Evolutionary conservation across 2,329 filamentous ascomycete genomes (phyloP).

Genomic region (Paramyrothecium sp.): DNA sequence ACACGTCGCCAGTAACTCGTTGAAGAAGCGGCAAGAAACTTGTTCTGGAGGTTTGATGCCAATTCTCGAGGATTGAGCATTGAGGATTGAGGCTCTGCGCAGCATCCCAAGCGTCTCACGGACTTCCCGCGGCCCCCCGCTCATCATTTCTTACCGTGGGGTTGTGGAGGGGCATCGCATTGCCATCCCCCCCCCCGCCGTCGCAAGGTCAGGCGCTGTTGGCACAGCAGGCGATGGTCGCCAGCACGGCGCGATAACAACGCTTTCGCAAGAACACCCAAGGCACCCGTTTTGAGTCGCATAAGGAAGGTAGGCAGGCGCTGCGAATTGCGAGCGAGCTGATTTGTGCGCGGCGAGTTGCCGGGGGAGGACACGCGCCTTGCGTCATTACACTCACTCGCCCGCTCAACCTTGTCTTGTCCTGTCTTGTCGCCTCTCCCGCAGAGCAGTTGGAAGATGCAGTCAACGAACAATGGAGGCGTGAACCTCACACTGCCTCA

Average conservation of each 20-base stretch:
- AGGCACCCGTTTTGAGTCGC: not conserved
- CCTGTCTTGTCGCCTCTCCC: too few relatives aligned
- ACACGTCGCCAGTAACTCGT: too few relatives aligned
- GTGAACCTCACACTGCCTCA: conserved; percentile 54
- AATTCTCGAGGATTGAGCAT: too few relatives aligned
- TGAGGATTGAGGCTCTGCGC: too few relatives aligned
- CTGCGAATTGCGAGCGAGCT: too few relatives aligned
- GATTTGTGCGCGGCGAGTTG: too few relatives aligned
- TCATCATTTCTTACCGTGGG: not conserved
- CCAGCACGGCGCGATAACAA: not conserved
- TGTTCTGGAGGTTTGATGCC: too few relatives aligned
- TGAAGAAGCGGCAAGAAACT: too few relatives aligned
- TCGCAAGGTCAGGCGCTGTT: not conserved
- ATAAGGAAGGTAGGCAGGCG: not conserved
- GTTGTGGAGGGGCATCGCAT: not conserved
- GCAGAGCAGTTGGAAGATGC: not conserved
- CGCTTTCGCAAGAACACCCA: not conserved
- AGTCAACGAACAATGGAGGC: not conserved
- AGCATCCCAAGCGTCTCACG: not conserved
- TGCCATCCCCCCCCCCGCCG: too few relatives aligned
- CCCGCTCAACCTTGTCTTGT: too few relatives aligned
- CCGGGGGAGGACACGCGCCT: too few relatives aligned
- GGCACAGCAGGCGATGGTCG: not conserved
- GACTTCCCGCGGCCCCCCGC: not conserved
- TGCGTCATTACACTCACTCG: too few relatives aligned